Conservation (phyloP, 495 filamentous ascomycete genomes). For the Astrothelium subdiscretum region DNA sequence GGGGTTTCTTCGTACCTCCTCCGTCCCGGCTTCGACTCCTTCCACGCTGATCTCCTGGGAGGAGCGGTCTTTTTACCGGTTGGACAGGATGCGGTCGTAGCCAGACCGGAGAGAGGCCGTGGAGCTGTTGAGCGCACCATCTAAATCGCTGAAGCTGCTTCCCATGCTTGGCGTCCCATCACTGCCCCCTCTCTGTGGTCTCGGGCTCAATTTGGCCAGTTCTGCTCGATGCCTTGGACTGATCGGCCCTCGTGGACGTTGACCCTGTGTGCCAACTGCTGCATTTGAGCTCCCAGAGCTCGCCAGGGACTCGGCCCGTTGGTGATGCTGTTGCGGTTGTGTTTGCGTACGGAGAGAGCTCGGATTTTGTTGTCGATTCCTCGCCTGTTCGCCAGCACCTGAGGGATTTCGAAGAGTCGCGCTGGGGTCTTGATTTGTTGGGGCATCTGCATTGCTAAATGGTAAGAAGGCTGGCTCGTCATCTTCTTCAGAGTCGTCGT, state of each 20-base stretch:
- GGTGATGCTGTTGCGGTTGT: neutral
- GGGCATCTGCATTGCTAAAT: conserved; percentile 27
- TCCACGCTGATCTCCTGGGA: neutral
- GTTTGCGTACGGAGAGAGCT: neutral
- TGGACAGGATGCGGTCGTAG: conserved; percentile 1
- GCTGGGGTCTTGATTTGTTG: conserved; percentile 40
- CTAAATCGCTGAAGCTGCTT: conserved; percentile 93
- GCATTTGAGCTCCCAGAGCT: conserved; percentile 10
- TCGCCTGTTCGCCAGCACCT: neutral
- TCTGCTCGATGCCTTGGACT: conserved; percentile 48
- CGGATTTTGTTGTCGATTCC: conserved; percentile 2
- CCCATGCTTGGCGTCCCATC: conserved; percentile 93
- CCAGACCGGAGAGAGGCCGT: conserved; percentile 2
- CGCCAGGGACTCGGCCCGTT: neutral
- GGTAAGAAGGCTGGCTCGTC: conserved; percentile 60
- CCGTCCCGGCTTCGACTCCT: neutral
- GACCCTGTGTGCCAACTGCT: conserved; percentile 8
- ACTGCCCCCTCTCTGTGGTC: conserved; percentile 50
- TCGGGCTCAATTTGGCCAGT: conserved; percentile 45
- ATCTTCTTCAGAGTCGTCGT: conserved; percentile 46
- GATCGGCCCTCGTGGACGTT: conserved; percentile 22
- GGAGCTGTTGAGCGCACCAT: conserved; percentile 46
- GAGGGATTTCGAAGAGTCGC: conserved; percentile 48
- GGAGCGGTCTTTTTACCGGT: neutral
- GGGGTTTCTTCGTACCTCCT: neutral